These are phyloP conservation scores for Skeletonema grethae DNA, from an alignment of 108 stramenopile genomes.

Conservation along the genomic window DNA sequence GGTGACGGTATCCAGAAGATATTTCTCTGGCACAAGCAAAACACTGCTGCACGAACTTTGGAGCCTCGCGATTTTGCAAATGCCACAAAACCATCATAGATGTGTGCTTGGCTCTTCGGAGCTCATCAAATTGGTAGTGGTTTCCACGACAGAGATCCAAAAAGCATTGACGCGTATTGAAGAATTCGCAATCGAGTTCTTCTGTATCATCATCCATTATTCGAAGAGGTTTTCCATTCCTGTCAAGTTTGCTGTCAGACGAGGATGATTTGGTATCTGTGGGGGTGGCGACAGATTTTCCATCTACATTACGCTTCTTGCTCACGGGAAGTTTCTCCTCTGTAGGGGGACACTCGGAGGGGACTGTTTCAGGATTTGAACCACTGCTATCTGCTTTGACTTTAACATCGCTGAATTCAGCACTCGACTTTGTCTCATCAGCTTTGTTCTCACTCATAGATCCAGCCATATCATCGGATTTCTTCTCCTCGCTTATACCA, in stretches of 20 bases:
- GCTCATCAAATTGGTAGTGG: slow-evolving; percentile 99
- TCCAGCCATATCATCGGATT: neutral
- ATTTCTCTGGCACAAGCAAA: slow-evolving; percentile 82
- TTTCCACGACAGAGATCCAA: slow-evolving; percentile 90
- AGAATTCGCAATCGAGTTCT: slow-evolving; percentile 88
- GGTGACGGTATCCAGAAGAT: slow-evolving; percentile 79
- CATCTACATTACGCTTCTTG: slow-evolving; percentile 59
- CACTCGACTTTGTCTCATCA: neutral
- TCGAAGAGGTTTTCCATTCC: slow-evolving; percentile 61
- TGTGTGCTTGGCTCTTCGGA: slow-evolving; percentile 97
- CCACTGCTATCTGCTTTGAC: neutral
- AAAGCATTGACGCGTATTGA: slow-evolving; percentile 88
- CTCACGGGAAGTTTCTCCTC: slow-evolving; percentile 15
- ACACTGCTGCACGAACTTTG: slow-evolving; percentile 94
- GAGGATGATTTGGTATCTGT: slow-evolving; percentile 9
- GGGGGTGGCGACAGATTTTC: slow-evolving; percentile 20
- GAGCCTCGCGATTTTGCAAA: slow-evolving; percentile 94
- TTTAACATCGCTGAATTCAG: neutral
- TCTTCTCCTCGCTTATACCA: slow-evolving; percentile 7
- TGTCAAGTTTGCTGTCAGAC: slow-evolving; percentile 27
- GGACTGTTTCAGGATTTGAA: neutral
- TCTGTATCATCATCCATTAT: slow-evolving; percentile 90
- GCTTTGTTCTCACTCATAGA: neutral
- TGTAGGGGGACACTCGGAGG: slow-evolving; percentile 2
- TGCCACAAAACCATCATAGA: slow-evolving; percentile 99